Percentiles rank a stretch among this genome's conserved stretches.
Conservation (phyloP, 2,329 filamentous ascomycete species). For the Massarina eburnea region DNA sequence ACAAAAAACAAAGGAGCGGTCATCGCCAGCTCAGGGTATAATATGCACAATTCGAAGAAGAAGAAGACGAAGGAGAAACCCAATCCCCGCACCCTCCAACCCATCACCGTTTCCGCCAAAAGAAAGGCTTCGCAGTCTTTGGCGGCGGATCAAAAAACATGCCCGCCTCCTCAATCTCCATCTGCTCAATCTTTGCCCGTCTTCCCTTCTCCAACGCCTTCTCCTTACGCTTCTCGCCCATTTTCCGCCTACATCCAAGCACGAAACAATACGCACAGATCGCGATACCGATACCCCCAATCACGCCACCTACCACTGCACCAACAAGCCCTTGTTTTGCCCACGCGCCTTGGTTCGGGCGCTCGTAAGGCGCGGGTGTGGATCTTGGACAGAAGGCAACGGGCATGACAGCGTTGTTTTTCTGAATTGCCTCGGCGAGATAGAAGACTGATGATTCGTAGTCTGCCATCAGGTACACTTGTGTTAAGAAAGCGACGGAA, state of each 20-base stretch:
- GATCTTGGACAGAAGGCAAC: conserved; percentile 44
- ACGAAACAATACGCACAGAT: conserved; percentile 32
- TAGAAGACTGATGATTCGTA: conserved; percentile 45
- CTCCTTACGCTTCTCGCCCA: conserved; percentile 29
- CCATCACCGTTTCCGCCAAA: conserved; percentile 34
- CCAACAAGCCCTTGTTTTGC: conserved; percentile 40
- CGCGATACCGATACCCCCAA: conserved; percentile 38
- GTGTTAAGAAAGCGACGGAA: conserved; percentile 44
- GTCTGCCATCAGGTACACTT: conserved; percentile 49
- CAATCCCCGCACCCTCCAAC: not conserved
- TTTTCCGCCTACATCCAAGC: conserved; percentile 29
- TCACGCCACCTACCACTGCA: conserved; percentile 41
- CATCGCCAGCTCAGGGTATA: conserved; percentile 17
- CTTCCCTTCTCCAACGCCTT: conserved; percentile 28
- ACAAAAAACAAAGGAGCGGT: conserved; percentile 9
- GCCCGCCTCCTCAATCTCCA: conserved; percentile 34
- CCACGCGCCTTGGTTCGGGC: conserved; percentile 32
- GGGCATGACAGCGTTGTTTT: conserved; percentile 46
- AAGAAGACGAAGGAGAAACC: not conserved
- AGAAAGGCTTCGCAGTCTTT: conserved; percentile 26
- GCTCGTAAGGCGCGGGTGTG: conserved; percentile 36
- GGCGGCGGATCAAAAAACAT: conserved; percentile 36
- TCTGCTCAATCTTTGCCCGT: conserved; percentile 31
- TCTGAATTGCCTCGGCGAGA: conserved; percentile 44
- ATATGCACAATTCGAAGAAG: not conserved